Percentiles rank a stretch among this genome's conserved stretches.
phyloP scores from a whole-genome alignment of 495 filamentous ascomycete species.

The Hypomontagnella monticulosa region DNA sequence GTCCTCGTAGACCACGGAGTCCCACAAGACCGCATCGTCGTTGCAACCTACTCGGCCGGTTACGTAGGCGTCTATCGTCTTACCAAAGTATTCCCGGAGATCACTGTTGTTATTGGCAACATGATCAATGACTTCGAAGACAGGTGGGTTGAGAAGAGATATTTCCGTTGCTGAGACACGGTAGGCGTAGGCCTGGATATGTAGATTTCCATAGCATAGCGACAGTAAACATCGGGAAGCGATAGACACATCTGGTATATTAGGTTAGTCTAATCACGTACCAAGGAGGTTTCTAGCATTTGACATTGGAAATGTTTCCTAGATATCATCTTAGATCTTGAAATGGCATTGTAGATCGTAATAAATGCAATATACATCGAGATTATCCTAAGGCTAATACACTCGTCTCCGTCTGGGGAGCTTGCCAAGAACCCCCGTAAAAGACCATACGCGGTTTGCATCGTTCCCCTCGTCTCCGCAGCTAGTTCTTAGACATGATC shows the following conservation, averaged over 20 bases:
- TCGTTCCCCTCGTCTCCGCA: neutral
- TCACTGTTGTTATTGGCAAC: slow-evolving; percentile 83
- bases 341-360: slow-evolving; percentile 10
- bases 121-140: slow-evolving; percentile 79
- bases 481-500: slow-evolving; percentile 57
- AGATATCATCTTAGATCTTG: slow-evolving; percentile 7
- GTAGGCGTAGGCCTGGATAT: slow-evolving; percentile 25
- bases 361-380: slow-evolving; percentile 10
- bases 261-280: slow-evolving; percentile 5
- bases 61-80: slow-evolving; percentile 81
- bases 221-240: neutral
- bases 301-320: neutral
- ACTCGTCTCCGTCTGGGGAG: neutral
- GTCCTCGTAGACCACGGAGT: slow-evolving; percentile 95
- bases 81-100: slow-evolving; percentile 83
- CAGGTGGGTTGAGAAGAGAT: slow-evolving; percentile 84
- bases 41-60: slow-evolving; percentile 88
- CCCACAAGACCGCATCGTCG: slow-evolving; percentile 82
- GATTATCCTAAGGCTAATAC: neutral
- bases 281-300: neutral
- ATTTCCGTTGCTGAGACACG: slow-evolving; percentile 74
- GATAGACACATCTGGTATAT: slow-evolving; percentile 4
- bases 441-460: too few relatives aligned
- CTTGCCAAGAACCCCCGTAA: neutral
- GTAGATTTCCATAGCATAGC: slow-evolving; percentile 1